A percentile compares a stretch with the other conserved stretches of the same genome.
phyloP scores from a whole-genome alignment of 805 yeast genomes.

The Yarrowia sp. region DNA sequence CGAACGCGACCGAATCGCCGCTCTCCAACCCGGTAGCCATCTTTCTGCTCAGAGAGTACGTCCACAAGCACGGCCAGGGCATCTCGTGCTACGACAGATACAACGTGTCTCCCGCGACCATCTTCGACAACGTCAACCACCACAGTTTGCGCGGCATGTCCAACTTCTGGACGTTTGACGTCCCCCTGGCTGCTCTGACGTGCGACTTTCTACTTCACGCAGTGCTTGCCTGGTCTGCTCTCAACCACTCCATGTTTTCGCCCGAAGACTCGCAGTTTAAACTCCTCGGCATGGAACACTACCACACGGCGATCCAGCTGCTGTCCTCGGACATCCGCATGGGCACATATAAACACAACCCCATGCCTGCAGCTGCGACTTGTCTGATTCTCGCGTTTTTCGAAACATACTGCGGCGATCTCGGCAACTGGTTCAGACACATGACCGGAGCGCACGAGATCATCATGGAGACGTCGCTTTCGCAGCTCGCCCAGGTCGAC shows the following conservation, averaged over 20 bases:
- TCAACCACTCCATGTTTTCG: not conserved
- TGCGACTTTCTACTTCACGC: conserved; percentile 10
- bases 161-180: conserved; percentile 20
- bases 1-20: conserved; percentile 12
- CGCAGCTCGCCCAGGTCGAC: not conserved
- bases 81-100: conserved; percentile 16
- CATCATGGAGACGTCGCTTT: not conserved
- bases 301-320: conserved; percentile 1
- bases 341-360: conserved; percentile 11
- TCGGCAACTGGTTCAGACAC: conserved; percentile 26
- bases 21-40: not conserved
- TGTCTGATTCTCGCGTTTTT: conserved; percentile 27
- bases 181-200: conserved; percentile 3
- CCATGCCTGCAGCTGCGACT: conserved; percentile 19
- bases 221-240: conserved; percentile 7
- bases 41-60: conserved; percentile 5
- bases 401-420: conserved; percentile 24
- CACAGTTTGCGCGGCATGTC: conserved; percentile 1
- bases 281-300: conserved; percentile 5
- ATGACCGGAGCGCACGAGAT: conserved; percentile 27
- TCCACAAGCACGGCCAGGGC: conserved; percentile 16
- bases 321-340: conserved; percentile 15
- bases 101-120: conserved; percentile 10
- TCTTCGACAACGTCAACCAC: conserved; percentile 15
- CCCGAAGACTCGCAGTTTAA: not conserved